Base-by-base conservation (phyloP, 2,329 filamentous ascomycete species). In the Xylaria sp. region DNA sequence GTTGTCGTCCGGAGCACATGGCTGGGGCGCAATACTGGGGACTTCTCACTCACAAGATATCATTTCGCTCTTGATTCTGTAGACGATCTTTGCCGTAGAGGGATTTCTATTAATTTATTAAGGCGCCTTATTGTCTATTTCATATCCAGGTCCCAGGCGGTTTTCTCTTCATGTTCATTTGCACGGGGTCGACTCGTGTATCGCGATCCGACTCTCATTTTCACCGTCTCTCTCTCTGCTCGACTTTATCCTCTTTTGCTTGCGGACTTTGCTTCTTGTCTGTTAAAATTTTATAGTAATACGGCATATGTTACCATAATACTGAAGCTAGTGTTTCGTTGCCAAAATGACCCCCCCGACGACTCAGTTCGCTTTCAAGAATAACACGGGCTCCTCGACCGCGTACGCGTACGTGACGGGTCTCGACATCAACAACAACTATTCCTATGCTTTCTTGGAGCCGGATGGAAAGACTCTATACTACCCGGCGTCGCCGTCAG, bases 351-450 rank as follows among this genome's bases (percentile, higher is more conserved):
- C 79, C 71, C 75, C 76, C 64, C 73, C 74, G 51, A 89, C 86
- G 8, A 81, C 93, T 54, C 82, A 86, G 60, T 85, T 93, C 67
- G 85, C 86, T 11, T 79, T 94, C 21, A 82, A 86, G 73, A 94
- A 94, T 81, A 86, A 87, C 73, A 91, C 90, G 1, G 81, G 81
- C 34, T 89, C 90, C 1, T 80, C 82, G 61, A 85, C 80, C 39
- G 86, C 89, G 51, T 93, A 88, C 74, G 91, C 89, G 21, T 91
- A 92, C 77, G 86, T 96, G 75, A 94, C 90, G 1, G 92, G 92
- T 21, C 82, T 84, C 19, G 88, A 89, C 36, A 76, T 90, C 53
- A 85, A 89, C 76, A 86, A 86, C 19, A 84, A 86, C 76, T 87
- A 88, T 73, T 83, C 83, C 14, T 82, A 90, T 21, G 85, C 90